phyloP scores from a whole-genome alignment of 2,329 filamentous ascomycete genomes.

The Cyclaneusma minus region DNA sequence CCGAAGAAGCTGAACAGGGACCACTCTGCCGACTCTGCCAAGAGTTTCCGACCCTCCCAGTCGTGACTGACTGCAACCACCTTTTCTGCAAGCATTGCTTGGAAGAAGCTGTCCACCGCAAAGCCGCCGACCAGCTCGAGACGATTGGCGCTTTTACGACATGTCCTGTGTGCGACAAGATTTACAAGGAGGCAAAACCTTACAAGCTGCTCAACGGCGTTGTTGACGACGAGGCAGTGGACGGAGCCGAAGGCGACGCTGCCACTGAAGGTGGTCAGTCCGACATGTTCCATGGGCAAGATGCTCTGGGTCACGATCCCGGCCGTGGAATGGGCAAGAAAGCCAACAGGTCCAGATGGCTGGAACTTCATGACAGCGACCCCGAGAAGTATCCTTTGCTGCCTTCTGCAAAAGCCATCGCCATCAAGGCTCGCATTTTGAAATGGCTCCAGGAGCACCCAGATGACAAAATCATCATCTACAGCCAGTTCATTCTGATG shows the following conservation, averaged over 20 bases:
- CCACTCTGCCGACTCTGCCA: conserved; percentile 27
- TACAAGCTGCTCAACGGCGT: no score
- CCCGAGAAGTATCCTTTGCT: conserved; percentile 14
- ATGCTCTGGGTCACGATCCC: conserved; percentile 13
- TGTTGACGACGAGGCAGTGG: no score
- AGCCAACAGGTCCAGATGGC: conserved; percentile 18
- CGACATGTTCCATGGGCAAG: no score
- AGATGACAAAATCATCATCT: conserved; percentile 40
- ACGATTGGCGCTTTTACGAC: conserved; percentile 6
- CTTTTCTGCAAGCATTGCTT: conserved; percentile 37
- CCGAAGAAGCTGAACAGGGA: conserved; percentile 17
- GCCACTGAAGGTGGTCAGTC: no score
- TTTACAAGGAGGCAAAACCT: conserved; percentile 5
- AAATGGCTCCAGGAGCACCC: conserved; percentile 26
- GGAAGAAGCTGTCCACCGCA: conserved; percentile 12
- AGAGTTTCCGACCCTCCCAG: conserved; percentile 16
- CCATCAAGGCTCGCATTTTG: conserved; percentile 19
- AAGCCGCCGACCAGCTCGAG: conserved; percentile 13
- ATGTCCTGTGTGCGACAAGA: conserved; percentile 10
- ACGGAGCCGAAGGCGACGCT: not conserved
- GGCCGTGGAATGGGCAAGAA: conserved; percentile 13
- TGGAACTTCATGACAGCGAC: conserved; percentile 10
- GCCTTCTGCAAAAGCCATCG: conserved; percentile 23
- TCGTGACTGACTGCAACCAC: conserved; percentile 29
- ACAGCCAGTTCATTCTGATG: conserved; percentile 40